These are phyloP conservation scores for Cryptosporidium ryanae DNA, from an alignment of 169 alveolate genomes.

Conservation along the genomic window DNA sequence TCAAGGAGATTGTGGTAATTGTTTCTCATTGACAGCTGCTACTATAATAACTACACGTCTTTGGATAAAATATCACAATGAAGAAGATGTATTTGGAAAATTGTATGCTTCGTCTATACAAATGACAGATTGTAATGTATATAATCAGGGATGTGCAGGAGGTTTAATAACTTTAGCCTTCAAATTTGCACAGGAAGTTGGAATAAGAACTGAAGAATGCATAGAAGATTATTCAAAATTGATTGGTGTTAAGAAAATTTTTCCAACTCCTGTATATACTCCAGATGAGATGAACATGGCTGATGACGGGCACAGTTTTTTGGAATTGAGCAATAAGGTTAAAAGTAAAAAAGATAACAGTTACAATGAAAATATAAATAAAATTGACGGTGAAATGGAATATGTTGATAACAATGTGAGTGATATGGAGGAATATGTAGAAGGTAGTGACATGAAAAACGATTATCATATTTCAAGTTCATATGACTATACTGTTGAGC, in stretches of 20 bases:
- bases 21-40: constrained; percentile 66
- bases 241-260: constrained; percentile 19
- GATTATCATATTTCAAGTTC: constrained; percentile 28
- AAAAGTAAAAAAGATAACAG: too few relatives aligned
- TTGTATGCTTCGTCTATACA: constrained; percentile 51
- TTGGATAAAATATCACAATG: constrained; percentile 47
- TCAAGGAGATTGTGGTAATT: constrained; percentile 69
- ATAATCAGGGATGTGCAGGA: constrained; percentile 71
- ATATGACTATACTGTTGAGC: not conserved
- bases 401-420: not conserved
- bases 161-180: constrained; percentile 68
- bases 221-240: constrained; percentile 26
- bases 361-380: not conserved
- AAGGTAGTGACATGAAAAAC: not conserved
- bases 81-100: not conserved
- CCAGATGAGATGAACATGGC: constrained; percentile 45
- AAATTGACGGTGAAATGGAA: not conserved
- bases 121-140: constrained; percentile 54
- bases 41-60: constrained; percentile 61
- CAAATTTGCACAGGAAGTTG: constrained; percentile 63
- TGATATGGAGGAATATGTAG: constrained; percentile 15
- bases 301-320: constrained; percentile 71
- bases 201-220: constrained; percentile 56
- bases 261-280: constrained; percentile 29
- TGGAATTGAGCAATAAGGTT: constrained; percentile 10